Percentiles rank a stretch among this genome's conserved stretches.
Evolutionary conservation across 495 filamentous ascomycete species (phyloP).

Genomic region (Alectoria sarmentosa): DNA sequence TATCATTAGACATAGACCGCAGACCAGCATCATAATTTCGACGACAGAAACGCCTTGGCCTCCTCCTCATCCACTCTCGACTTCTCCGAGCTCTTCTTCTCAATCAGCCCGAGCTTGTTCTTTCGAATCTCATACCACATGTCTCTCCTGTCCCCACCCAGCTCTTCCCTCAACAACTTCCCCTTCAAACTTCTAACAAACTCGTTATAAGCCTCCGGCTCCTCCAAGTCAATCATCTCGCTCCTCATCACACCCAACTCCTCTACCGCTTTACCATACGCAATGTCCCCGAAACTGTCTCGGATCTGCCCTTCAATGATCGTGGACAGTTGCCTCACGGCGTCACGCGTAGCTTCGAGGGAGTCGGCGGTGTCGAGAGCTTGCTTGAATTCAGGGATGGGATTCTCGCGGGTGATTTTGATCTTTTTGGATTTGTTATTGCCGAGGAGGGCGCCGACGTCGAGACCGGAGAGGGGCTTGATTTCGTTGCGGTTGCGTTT

Average conservation of each 20-base stretch:
- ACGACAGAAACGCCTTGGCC: conserved; percentile 48
- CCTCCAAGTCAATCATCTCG: conserved; percentile 67
- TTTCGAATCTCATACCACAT: conserved; percentile 72
- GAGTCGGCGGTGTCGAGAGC: conserved; percentile 57
- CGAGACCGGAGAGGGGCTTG: conserved; percentile 86
- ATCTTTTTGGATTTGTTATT: conserved; percentile 44
- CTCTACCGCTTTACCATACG: conserved; percentile 71
- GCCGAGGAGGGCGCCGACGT: conserved; percentile 71
- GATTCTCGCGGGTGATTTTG: conserved; percentile 69
- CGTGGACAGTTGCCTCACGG: conserved; percentile 63
- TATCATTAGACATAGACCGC: not conserved
- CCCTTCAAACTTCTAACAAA: conserved; percentile 65
- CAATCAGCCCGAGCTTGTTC: conserved; percentile 66
- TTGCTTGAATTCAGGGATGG: conserved; percentile 90
- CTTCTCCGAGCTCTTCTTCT: conserved; percentile 48
- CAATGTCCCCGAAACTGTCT: conserved; percentile 64
- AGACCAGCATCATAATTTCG: not conserved
- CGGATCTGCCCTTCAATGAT: conserved; percentile 64
- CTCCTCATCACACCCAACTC: conserved; percentile 70
- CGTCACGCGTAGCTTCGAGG: conserved; percentile 54
- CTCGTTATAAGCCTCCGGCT: conserved; percentile 70
- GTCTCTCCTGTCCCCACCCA: conserved; percentile 76
- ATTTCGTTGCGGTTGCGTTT: conserved; percentile 61
- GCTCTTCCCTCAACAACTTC: conserved; percentile 58
- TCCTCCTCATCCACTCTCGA: conserved; percentile 62